These are phyloP conservation scores for Pichia sp. DNA, from an alignment of 1,139 yeast genomes.

Conservation along the genomic window DNA sequence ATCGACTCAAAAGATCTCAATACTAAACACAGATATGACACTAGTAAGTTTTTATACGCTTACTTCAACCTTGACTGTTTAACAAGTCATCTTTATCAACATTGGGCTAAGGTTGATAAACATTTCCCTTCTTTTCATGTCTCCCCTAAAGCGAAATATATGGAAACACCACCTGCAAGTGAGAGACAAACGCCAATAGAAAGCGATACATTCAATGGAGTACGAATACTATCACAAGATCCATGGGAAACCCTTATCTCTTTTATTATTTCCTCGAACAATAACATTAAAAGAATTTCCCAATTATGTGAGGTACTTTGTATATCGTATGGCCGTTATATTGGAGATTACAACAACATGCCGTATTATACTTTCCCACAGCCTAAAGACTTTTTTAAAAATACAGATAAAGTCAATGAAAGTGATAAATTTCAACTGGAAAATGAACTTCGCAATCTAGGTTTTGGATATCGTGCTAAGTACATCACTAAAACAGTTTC, in stretches of 20 bases:
- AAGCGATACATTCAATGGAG: slow-evolving; percentile 43
- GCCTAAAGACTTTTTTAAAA: slow-evolving; percentile 39
- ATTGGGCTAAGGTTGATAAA: slow-evolving; percentile 57
- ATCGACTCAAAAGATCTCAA: slow-evolving; percentile 25
- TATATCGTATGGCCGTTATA: slow-evolving; percentile 56
- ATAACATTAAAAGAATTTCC: slow-evolving; percentile 87
- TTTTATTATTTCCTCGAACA: slow-evolving; percentile 92
- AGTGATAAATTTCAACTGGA: slow-evolving; percentile 25
- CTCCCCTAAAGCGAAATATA: slow-evolving; percentile 12
- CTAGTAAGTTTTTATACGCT: slow-evolving; percentile 23
- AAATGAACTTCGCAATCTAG: slow-evolving; percentile 44
- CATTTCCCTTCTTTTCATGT: slow-evolving; percentile 31
- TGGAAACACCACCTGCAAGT: slow-evolving; percentile 7
- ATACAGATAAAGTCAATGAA: background rate
- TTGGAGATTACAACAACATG: slow-evolving; percentile 50
- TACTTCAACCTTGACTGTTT: slow-evolving; percentile 64
- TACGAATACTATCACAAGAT: slow-evolving; percentile 80
- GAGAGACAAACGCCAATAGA: slow-evolving; percentile 24
- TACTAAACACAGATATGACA: slow-evolving; percentile 24
- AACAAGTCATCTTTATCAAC: slow-evolving; percentile 43
- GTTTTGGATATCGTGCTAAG: slow-evolving; percentile 91
- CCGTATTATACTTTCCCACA: slow-evolving; percentile 70
- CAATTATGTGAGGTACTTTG: slow-evolving; percentile 86
- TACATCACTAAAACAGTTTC: slow-evolving; percentile 76
- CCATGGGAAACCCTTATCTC: slow-evolving; percentile 94